These are phyloP conservation scores for Rosa persica DNA, from an alignment of 306 rosid species.

Conservation along the genomic window DNA sequence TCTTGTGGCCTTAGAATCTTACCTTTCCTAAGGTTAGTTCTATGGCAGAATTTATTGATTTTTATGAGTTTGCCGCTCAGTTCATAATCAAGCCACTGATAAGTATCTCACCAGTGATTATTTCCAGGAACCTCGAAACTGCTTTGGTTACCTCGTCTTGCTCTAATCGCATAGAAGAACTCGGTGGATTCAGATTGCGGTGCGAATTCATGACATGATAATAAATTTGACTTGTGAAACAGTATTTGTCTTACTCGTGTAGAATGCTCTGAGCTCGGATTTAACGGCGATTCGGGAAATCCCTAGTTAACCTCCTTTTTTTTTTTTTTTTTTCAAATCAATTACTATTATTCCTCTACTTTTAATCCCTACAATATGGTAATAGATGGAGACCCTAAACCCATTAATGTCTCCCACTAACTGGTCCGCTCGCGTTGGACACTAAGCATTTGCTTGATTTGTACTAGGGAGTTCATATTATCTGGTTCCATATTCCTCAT, in stretches of 20 bases:
- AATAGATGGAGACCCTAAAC: too few species aligned
- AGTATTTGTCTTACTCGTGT: not conserved
- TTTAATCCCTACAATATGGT: too few species aligned
- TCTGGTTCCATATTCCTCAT: not conserved
- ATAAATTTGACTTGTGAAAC: too few species aligned
- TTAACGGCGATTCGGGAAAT: too few species aligned
- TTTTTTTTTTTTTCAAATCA: not conserved
- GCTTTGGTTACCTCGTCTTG: not conserved
- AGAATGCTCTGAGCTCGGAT: not conserved
- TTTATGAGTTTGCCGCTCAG: not conserved
- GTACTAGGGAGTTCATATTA: too few species aligned
- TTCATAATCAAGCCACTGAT: not conserved
- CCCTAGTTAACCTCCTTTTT: too few species aligned
- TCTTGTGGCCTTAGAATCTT: not conserved
- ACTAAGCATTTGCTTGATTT: too few species aligned
- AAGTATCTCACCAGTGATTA: not conserved
- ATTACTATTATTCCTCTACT: not conserved
- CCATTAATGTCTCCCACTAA: too few species aligned
- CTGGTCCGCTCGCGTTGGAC: too few species aligned
- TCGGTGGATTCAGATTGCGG: not conserved
- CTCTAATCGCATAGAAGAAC: not conserved
- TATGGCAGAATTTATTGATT: not conserved
- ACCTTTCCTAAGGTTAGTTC: conserved; percentile 12
- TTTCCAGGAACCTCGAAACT: not conserved
- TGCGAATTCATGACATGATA: not conserved